Percentiles rank a stretch among this genome's conserved stretches.
phyloP scores from a whole-genome alignment of 129 eudicot genomes.

The Arctium lappa region DNA sequence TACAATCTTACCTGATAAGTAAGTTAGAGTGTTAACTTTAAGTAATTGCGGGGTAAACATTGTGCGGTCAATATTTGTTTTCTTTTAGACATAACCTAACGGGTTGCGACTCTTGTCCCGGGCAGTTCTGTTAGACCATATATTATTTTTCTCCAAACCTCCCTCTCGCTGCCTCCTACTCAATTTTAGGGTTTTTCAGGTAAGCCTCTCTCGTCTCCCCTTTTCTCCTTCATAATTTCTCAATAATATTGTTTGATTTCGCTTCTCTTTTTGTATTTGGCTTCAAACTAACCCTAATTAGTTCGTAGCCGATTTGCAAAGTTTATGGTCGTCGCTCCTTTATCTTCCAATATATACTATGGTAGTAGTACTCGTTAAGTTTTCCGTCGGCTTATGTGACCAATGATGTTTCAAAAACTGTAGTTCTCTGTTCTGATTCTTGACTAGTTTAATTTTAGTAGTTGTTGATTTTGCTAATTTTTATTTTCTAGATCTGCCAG shows the following conservation, averaged over 20 bases:
- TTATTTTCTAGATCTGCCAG: conserved; percentile 7
- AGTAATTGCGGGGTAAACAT: too few relatives aligned
- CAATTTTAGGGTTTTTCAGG: conserved; percentile 33
- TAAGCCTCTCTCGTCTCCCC: conserved; percentile 1
- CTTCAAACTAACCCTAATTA: conserved; percentile 14
- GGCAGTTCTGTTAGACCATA: not conserved
- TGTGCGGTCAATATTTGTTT: too few relatives aligned
- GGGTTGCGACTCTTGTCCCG: not conserved
- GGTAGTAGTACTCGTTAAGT: not conserved
- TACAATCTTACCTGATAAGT: too few relatives aligned
- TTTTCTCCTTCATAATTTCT: not conserved
- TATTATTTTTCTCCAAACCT: conserved; percentile 1
- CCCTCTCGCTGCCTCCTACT: conserved; percentile 19
- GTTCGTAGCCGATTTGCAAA: not conserved
- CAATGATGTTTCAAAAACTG: not conserved
- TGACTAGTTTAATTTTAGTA: not conserved
- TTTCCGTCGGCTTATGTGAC: not conserved
- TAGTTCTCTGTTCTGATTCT: not conserved
- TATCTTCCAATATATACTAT: not conserved
- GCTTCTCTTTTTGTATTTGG: not conserved
- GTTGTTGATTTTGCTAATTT: not conserved
- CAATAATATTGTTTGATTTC: not conserved
- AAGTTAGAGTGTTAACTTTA: too few relatives aligned
- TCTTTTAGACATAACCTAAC: not conserved
- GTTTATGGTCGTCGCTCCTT: not conserved